Conservation (phyloP, 2,329 filamentous ascomycete species). For the Aspergillus quadrilineatus region DNA sequence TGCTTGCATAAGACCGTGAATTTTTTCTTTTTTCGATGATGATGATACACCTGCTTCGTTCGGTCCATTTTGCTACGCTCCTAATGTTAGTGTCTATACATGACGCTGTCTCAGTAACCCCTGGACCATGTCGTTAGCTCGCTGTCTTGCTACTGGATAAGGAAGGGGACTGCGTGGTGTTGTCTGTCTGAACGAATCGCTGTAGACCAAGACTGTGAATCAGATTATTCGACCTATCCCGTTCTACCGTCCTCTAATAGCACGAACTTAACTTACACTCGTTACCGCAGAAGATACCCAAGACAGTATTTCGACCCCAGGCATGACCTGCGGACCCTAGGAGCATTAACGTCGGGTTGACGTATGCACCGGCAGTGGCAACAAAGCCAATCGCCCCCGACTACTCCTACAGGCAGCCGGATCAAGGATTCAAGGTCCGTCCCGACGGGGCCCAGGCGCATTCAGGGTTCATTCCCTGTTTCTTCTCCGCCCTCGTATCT, state of each 20-base stretch:
- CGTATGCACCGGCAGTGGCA: constrained; percentile 1
- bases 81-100: not conserved
- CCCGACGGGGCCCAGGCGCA: not conserved
- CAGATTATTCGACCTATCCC: not conserved
- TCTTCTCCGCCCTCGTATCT: not conserved
- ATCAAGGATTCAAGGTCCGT: not conserved
- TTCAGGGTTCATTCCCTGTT: not conserved
- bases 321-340: too few species aligned
- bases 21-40: not conserved
- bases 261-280: not conserved
- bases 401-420: too few species aligned
- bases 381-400: not conserved
- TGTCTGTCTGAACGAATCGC: not conserved
- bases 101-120: not conserved
- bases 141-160: not conserved
- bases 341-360: not conserved
- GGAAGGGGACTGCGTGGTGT: not conserved
- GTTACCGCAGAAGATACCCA: too few species aligned
- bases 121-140: not conserved
- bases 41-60: not conserved
- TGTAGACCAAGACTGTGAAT: not conserved
- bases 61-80: not conserved
- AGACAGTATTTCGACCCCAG: too few species aligned
- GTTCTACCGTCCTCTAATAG: not conserved
- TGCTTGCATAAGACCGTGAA: constrained; percentile 4